Evolutionary conservation across 768 basidiomycete species (phyloP).

Genomic region (Leccinum disarticulatum): DNA sequence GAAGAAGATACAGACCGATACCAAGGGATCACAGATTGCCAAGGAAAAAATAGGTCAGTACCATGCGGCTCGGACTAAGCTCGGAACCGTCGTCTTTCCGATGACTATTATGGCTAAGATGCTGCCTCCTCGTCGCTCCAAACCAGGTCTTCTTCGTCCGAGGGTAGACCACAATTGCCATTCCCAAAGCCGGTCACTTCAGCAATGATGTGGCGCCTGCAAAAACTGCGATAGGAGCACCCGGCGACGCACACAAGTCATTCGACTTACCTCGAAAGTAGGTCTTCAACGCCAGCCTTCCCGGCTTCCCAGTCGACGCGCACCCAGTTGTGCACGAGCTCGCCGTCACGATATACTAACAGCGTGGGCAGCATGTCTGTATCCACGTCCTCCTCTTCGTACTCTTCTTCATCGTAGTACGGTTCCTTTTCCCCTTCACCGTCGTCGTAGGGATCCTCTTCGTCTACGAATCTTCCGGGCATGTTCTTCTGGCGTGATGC

Average conservation of each 20-base stretch:
- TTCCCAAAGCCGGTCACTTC: conserved; percentile 21
- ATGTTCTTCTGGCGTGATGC: conserved; percentile 12
- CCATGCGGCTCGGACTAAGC: background rate
- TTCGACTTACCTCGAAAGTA: conserved; percentile 53
- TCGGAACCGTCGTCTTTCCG: background rate
- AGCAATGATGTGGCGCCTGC: conserved; percentile 29
- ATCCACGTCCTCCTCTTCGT: conserved; percentile 65
- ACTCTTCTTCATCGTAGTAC: conserved; percentile 41
- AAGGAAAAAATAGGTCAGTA: background rate
- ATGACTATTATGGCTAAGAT: background rate
- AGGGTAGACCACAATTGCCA: conserved; percentile 48
- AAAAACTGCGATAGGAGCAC: background rate
- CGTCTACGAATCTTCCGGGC: conserved; percentile 32
- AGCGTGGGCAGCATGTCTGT: conserved; percentile 79
- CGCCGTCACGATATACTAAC: conserved; percentile 75
- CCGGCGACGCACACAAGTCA: background rate
- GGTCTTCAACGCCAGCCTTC: conserved; percentile 62
- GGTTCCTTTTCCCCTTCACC: conserved; percentile 30
- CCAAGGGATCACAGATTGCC: background rate
- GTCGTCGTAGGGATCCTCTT: conserved; percentile 50
- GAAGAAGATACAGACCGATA: background rate
- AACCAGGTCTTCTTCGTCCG: conserved; percentile 50
- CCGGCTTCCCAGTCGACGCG: conserved; percentile 86
- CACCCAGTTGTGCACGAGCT: conserved; percentile 88
- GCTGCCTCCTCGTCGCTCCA: conserved; percentile 52